These are phyloP conservation scores for Cenococcum geophilum DNA, from an alignment of 495 filamentous ascomycete genomes.

Conservation along the genomic window DNA sequence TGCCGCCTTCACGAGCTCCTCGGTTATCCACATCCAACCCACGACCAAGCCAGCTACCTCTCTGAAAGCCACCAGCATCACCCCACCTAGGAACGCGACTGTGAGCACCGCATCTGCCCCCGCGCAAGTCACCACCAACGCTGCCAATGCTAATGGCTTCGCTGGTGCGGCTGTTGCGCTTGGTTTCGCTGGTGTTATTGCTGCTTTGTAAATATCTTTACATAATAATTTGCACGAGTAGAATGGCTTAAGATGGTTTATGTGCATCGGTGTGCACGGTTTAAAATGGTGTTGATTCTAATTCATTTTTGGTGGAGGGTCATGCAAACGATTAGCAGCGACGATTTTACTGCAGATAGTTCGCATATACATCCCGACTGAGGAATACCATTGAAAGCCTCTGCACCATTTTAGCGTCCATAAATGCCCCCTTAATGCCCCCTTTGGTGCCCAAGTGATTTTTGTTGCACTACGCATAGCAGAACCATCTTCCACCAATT, in stretches of 20 bases:
- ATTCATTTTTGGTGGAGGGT: no score
- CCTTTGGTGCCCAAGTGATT: neutral
- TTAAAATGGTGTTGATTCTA: no score
- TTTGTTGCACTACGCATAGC: neutral
- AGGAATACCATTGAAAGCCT: neutral
- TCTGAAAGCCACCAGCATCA: slow-evolving; percentile 1
- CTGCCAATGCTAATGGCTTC: neutral
- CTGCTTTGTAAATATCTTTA: neutral
- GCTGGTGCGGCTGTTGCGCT: neutral
- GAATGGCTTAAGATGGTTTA: neutral
- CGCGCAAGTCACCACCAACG: neutral
- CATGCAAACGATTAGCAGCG: no score
- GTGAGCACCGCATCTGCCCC: neutral
- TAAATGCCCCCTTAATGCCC: no score
- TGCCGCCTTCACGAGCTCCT: slow-evolving; percentile 2
- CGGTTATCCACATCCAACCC: slow-evolving; percentile 16
- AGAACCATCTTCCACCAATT: no score
- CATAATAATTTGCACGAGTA: neutral
- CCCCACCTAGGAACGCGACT: neutral
- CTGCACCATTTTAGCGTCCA: neutral
- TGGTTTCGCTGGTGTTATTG: neutral
- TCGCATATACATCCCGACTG: no score
- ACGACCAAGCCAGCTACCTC: neutral
- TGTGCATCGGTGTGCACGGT: no score
- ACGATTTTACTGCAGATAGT: no score